Percentiles rank a stretch among this genome's conserved stretches.
These are phyloP conservation scores for Pilasporangium apinafurcum DNA, from an alignment of 352 stramenopile species.

Conservation along the genomic window DNA sequence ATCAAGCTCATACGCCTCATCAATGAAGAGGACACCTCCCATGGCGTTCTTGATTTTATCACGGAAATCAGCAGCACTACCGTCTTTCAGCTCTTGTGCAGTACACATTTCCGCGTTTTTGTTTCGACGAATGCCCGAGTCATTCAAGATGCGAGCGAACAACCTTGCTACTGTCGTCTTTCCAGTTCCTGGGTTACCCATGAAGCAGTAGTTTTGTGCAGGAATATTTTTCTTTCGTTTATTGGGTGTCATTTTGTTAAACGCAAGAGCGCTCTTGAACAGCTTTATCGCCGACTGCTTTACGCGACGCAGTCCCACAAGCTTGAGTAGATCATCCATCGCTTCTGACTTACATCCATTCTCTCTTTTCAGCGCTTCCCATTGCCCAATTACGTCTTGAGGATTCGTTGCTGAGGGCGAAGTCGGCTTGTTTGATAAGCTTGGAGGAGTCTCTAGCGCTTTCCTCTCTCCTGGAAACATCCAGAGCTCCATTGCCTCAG, in stretches of 20 bases:
- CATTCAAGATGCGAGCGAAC: slow-evolving; percentile 77
- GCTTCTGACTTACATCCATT: slow-evolving; percentile 41
- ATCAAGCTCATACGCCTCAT: slow-evolving; percentile 91
- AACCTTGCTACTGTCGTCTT: slow-evolving; percentile 80
- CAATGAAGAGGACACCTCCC: slow-evolving; percentile 90
- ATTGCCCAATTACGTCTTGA: slow-evolving; percentile 32
- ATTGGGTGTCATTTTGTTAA: slow-evolving; percentile 39
- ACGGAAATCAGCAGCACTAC: slow-evolving; percentile 57
- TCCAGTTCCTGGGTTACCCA: slow-evolving; percentile 64
- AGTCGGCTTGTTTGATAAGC: too few species aligned
- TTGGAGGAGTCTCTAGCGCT: neutral
- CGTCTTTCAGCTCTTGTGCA: slow-evolving; percentile 74
- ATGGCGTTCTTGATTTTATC: slow-evolving; percentile 62
- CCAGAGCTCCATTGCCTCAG: slow-evolving; percentile 36
- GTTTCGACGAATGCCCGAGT: slow-evolving; percentile 54
- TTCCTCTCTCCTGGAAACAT: slow-evolving; percentile 21
- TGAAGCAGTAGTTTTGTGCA: slow-evolving; percentile 70
- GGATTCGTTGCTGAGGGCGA: neutral
- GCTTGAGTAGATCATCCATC: slow-evolving; percentile 79
- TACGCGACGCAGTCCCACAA: slow-evolving; percentile 79
- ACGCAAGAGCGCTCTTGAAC: slow-evolving; percentile 64
- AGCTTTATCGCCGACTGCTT: slow-evolving; percentile 70
- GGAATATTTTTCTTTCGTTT: slow-evolving; percentile 71
- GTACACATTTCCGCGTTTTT: slow-evolving; percentile 30
- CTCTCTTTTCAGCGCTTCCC: slow-evolving; percentile 50